These are phyloP conservation scores for Apocynum venetum DNA, from an alignment of 257 asterid genomes.

Conservation along the genomic window DNA sequence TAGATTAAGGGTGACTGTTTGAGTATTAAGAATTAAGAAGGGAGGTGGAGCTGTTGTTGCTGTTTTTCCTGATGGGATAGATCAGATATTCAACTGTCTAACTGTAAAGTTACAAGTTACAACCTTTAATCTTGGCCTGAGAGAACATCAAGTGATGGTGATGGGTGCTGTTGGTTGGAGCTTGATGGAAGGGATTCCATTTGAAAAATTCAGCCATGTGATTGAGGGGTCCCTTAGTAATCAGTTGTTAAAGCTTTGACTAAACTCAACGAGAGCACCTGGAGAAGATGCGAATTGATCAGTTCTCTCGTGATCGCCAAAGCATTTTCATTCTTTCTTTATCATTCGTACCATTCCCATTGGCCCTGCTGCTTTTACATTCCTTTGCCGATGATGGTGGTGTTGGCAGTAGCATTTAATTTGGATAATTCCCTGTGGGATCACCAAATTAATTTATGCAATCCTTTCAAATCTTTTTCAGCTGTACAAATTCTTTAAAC, in stretches of 20 bases:
- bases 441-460: no score
- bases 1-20: not conserved
- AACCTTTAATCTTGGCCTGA: constrained; percentile 2
- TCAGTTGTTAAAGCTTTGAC: not conserved
- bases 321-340: not conserved
- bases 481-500: no score
- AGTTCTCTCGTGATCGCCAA: not conserved
- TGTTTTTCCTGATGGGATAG: not conserved
- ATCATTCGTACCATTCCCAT: no score
- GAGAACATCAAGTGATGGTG: not conserved
- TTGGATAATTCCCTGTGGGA: no score
- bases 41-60: not conserved
- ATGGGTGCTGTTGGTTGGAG: not conserved
- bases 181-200: not conserved
- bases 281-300: not conserved
- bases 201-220: constrained; percentile 9
- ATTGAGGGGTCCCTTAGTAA: constrained; percentile 2
- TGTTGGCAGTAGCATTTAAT: not conserved
- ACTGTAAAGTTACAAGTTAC: not conserved
- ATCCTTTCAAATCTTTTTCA: no score
- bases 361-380: no score
- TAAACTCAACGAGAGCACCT: not conserved
- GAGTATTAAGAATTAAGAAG: not conserved
- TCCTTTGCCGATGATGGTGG: not conserved
- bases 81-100: not conserved